phyloP scores from a whole-genome alignment of 495 filamentous ascomycete species.

The Echria macrotheca region DNA sequence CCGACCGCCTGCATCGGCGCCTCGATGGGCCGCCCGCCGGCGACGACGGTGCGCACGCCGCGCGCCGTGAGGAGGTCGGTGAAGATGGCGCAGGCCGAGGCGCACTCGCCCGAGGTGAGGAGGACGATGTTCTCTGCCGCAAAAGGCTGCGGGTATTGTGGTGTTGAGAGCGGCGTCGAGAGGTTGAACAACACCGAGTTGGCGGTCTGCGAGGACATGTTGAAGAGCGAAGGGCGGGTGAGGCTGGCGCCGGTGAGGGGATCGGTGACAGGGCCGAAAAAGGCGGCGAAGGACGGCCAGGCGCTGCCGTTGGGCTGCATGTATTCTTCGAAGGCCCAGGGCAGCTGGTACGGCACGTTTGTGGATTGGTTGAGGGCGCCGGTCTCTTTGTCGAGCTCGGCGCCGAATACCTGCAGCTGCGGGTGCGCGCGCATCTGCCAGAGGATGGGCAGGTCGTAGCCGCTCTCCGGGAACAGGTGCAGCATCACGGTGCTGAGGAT shows the following conservation, averaged over 20 bases:
- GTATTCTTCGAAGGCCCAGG: constrained; percentile 6
- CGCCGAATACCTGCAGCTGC: too few relatives aligned
- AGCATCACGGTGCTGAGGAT: constrained; percentile 30
- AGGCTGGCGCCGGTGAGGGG: neutral
- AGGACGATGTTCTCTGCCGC: constrained; percentile 38
- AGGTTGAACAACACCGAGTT: too few relatives aligned
- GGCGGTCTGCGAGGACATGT: too few relatives aligned
- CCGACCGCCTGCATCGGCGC: constrained; percentile 61
- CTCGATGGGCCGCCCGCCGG: constrained; percentile 51
- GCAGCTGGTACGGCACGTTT: too few relatives aligned
- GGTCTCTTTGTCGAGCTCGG: too few relatives aligned
- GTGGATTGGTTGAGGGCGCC: too few relatives aligned
- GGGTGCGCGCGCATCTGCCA: constrained; percentile 18
- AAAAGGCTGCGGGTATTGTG: constrained; percentile 12
- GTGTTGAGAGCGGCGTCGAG: neutral
- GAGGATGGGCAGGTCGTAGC: constrained; percentile 11
- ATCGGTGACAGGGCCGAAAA: constrained; percentile 9
- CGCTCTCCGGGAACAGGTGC: constrained; percentile 31
- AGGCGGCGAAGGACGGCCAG: neutral
- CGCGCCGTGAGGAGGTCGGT: constrained; percentile 6
- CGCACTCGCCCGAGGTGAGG: constrained; percentile 57
- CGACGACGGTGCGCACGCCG: neutral
- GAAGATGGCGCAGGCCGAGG: constrained; percentile 60
- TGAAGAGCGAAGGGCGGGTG: neutral
- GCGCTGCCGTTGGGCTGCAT: neutral